Conservation (phyloP, 192 early-diverging fungal species). For the Irineochytrium annulatum region DNA sequence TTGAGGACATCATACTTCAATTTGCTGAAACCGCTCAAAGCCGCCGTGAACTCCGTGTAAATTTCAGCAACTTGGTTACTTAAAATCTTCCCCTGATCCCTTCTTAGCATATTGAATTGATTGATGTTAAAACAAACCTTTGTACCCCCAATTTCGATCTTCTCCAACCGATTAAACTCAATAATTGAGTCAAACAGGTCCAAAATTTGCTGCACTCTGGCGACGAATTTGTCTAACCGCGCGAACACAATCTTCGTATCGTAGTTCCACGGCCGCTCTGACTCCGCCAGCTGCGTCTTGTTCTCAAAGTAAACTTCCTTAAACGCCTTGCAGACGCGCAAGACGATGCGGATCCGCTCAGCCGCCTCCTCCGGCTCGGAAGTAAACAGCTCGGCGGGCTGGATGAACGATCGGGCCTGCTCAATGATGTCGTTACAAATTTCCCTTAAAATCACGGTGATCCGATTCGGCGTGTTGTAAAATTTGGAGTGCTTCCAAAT, state of each 20-base stretch:
- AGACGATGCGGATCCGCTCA: slow-evolving; percentile 45
- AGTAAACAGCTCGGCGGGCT: slow-evolving; percentile 55
- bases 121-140: slow-evolving; percentile 38
- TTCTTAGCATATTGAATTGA: slow-evolving; percentile 6
- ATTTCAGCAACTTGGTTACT: slow-evolving; percentile 59
- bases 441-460: slow-evolving; percentile 57
- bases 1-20: slow-evolving; percentile 63
- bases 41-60: slow-evolving; percentile 54
- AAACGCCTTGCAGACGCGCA: slow-evolving; percentile 48
- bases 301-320: slow-evolving; percentile 50
- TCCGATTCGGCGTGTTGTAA: slow-evolving; percentile 58
- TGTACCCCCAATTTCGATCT: slow-evolving; percentile 67
- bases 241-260: slow-evolving; percentile 57
- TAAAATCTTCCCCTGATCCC: slow-evolving; percentile 57
- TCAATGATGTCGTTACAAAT: slow-evolving; percentile 68
- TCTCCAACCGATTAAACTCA: slow-evolving; percentile 65
- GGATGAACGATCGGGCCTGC: slow-evolving; percentile 52
- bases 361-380: slow-evolving; percentile 61
- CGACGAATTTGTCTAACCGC: slow-evolving; percentile 52
- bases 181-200: slow-evolving; percentile 66
- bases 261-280: slow-evolving; percentile 55
- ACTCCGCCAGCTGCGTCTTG: slow-evolving; percentile 39
- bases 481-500: slow-evolving; percentile 56
- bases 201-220: slow-evolving; percentile 48
- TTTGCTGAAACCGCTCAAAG: slow-evolving; percentile 43